Base-by-base conservation (phyloP, 2,329 filamentous ascomycete genomes). In the Colletotrichum liaoningense region DNA sequence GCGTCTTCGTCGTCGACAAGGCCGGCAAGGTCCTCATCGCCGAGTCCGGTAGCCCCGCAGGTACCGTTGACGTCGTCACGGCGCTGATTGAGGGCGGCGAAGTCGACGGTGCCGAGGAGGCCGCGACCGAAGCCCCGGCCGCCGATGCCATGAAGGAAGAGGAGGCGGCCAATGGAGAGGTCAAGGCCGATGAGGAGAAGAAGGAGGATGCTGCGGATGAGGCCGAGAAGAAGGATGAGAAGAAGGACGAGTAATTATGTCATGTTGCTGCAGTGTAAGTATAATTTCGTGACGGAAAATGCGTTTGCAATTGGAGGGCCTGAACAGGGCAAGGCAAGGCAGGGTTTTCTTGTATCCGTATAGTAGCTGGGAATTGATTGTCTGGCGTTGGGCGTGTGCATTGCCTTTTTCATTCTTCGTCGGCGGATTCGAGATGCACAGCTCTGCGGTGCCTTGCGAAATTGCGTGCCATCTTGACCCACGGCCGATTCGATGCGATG, bases 1-100 rank as follows among this genome's bases (percentile, higher is more conserved):
- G 96, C 76, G 95, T 98, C 52, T 97, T 98, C 78, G 94, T 94
- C 63, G 88, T 98, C 67, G 89, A 94, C 82, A 97, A 97, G 86
- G 81, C 88, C 28, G 95, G 95, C 72, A 95, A 95, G 82, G 91
- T 97, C 26, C 87, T 97, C 49, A 89, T 93, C 24, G 89, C 91
- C 46, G 89, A 96, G 84, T 83, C 92, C 1, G 96, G 95, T 73
- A 91, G 93, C 42, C 95, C 96, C 9, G 91, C 91, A 73, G 92
- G 89, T 11, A 98, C 96, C 5, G 88, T 96, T 33, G 91, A 94
- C 19, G 91, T 91, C 28, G 95, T 97, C 26, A 91, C 92, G 86
- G 90, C 90, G 80, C 83, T 98, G 55, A 90, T 95, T 33, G 86
- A 88, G 63, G 63, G 77, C 73, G 59, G 52, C 67, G 76, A 76